Base-by-base conservation (phyloP, 2,329 filamentous ascomycete species). In the Dothidotthia symphoricarpi region DNA sequence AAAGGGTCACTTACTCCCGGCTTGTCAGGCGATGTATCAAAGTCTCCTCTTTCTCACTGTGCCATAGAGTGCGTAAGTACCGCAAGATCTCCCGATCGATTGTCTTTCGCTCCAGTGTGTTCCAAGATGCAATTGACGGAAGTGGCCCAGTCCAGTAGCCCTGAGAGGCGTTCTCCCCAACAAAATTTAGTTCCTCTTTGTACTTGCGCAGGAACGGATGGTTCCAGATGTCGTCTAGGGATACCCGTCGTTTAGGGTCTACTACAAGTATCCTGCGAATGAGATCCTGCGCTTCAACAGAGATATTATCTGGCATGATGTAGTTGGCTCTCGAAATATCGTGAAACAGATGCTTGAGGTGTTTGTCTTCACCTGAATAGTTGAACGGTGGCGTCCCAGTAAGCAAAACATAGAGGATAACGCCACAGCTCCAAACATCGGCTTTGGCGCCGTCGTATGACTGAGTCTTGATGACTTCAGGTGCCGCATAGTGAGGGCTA, bases 401-500 rank as follows among this genome's bases (percentile, higher is more conserved):
- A 15, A 98, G 75, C 70, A 95, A 83, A 9, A 89, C 90, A 63
- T 86, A 98, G 0, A 98, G 69, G 40, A 83, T 82, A 39, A 83
- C 80, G 54, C 80, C 80, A 51, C 80, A 82, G 62, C 90, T 96
- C 93, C 93, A 98, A 31, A 96, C 86, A 58, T 98, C 93, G 6
- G 88, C 88, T 58, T 82, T 83, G 36, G 88, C 85, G 9, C 91
- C 93, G 38, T 85, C 82, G 63, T 98, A 98, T 28, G 78, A 78
- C 24, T 76, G 76, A 27, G 83, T 84, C 50, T 81, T 81, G 45
- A 96, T 84, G 24, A 98, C 81, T 64, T 98, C 93, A 0, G 93
- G 93, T 0, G 93, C 90, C 13, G 91, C 91, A 58, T 98, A 98
- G 67, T 97, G 93, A 15, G 93, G 93, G 48, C 93, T 97, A 14